Evolutionary conservation across 1,284 basidiomycete species (phyloP).

Genomic region (Ceratobasidium sp.): DNA sequence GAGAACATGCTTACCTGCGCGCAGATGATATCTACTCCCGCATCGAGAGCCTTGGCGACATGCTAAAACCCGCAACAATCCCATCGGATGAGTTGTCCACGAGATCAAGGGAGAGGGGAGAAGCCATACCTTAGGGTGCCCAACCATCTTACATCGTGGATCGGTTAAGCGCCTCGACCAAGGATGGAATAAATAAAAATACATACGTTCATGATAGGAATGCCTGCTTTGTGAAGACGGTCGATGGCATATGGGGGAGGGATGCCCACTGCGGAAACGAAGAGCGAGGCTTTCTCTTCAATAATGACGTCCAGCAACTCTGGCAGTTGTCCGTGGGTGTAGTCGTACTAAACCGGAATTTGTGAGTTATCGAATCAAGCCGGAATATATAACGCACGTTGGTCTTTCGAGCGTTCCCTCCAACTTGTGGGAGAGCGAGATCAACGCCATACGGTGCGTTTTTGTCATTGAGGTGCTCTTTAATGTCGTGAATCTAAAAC

Average conservation of each 20-base stretch:
- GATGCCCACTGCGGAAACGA: conserved; percentile 88
- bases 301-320: conserved; percentile 88
- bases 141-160: conserved; percentile 85
- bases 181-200: too few relatives aligned
- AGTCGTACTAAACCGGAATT: conserved; percentile 74
- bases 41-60: conserved; percentile 81
- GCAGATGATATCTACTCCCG: conserved; percentile 88
- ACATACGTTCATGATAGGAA: conserved; percentile 85
- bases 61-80: conserved; percentile 61
- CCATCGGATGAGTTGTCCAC: neutral
- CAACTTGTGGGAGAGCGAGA: conserved; percentile 86
- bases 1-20: conserved; percentile 67
- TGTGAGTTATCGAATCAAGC: too few relatives aligned
- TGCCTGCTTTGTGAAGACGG: conserved; percentile 80
- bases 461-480: conserved; percentile 75
- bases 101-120: neutral
- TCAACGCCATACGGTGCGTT: conserved; percentile 89
- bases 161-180: too few relatives aligned
- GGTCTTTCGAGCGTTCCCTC: conserved; percentile 85
- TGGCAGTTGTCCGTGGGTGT: conserved; percentile 80
- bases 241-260: conserved; percentile 84
- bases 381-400: too few relatives aligned
- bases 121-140: conserved; percentile 78
- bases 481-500: conserved; percentile 77
- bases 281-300: conserved; percentile 82